These are phyloP conservation scores for Colletotrichum cereale DNA, from an alignment of 2,329 filamentous ascomycete genomes.

Conservation along the genomic window DNA sequence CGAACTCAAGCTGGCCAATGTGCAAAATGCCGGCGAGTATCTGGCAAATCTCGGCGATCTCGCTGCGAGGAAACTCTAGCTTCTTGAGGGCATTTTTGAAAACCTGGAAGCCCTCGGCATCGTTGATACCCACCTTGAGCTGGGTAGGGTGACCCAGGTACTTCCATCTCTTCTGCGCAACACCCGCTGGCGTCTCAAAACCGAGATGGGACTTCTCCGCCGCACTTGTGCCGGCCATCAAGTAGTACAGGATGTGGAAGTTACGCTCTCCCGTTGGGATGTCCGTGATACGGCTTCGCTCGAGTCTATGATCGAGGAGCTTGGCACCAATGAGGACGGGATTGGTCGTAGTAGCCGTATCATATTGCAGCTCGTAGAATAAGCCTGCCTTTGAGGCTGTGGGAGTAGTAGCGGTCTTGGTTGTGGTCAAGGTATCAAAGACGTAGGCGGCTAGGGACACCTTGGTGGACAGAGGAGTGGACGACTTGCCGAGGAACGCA, in stretches of 20 bases:
- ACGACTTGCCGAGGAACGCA: slow-evolving; percentile 87
- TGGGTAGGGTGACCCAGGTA: slow-evolving; percentile 97
- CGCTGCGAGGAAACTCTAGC: slow-evolving; percentile 90
- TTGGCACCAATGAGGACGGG: slow-evolving; percentile 95
- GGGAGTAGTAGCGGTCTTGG: slow-evolving; percentile 94
- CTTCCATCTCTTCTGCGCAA: slow-evolving; percentile 85
- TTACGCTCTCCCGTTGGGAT: slow-evolving; percentile 97
- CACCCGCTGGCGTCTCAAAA: slow-evolving; percentile 63
- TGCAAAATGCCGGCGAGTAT: slow-evolving; percentile 94
- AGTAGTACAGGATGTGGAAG: slow-evolving; percentile 96
- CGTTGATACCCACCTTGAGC: slow-evolving; percentile 96
- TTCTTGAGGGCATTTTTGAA: slow-evolving; percentile 97
- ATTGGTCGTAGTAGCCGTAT: slow-evolving; percentile 85
- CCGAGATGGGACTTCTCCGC: slow-evolving; percentile 90
- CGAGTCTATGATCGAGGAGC: slow-evolving; percentile 90
- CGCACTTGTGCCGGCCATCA: slow-evolving; percentile 89
- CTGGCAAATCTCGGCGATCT: slow-evolving; percentile 98
- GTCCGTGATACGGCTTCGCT: slow-evolving; percentile 89
- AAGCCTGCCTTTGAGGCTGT: slow-evolving; percentile 96
- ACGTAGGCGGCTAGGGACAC: slow-evolving; percentile 93
- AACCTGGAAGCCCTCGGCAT: slow-evolving; percentile 93
- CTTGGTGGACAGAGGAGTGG: slow-evolving; percentile 92
- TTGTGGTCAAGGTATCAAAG: slow-evolving; percentile 96
- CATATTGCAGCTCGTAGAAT: slow-evolving; percentile 97
- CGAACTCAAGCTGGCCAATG: slow-evolving; percentile 96